Evolutionary conservation across 2,329 filamentous ascomycete species (phyloP), one percentile per base, ranked within the genome.

Genomic region (Curvularia lunata): DNA sequence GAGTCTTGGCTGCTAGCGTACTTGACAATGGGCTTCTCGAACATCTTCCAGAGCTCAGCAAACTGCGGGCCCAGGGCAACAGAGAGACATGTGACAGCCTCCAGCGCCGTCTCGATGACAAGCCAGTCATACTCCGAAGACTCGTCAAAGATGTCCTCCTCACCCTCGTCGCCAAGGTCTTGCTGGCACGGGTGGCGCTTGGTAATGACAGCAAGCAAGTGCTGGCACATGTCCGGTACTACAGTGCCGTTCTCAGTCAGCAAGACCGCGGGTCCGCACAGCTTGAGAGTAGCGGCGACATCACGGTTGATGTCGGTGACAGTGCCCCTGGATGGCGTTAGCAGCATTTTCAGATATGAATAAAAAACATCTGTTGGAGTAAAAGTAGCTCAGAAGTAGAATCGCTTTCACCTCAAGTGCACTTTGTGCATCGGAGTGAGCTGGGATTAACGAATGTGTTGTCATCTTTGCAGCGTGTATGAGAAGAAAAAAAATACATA

Each of bases 51-150:
- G 61, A 97, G 83, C 81, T 97, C 90, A 54, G 85, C 84, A 71
- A 97, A 98, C 67, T 88, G 87, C 21, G 85, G 77, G 38, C 95
- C 95, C 13, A 98, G 87, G 30, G 92, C 92, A 46, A 87, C 86
- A 19, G 93, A 88, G 40, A 98, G 85, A 37, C 91, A 92, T 50
- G 92, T 91, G 49, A 97, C 84, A 46, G 96, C 92, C 65, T 98
- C 95, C 54, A 98, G 86, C 34, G 92, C 93, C 9, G 92, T 97
- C 80, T 99, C 95, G 53, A 98, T 90, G 50, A 97, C 89, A 18
- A 97, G 86, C 95, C 95, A 98, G 82, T 98, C 95, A 72, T 96
- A 97, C 80, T 99, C 95, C 2, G 94, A 96, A 28, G 90, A 90
- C 75, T 92, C 94, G 48, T 87, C 82, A 12, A 83, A 76, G 52